Base-by-base conservation (phyloP, 2,329 filamentous ascomycete genomes). In the Exserohilum turcica region DNA sequence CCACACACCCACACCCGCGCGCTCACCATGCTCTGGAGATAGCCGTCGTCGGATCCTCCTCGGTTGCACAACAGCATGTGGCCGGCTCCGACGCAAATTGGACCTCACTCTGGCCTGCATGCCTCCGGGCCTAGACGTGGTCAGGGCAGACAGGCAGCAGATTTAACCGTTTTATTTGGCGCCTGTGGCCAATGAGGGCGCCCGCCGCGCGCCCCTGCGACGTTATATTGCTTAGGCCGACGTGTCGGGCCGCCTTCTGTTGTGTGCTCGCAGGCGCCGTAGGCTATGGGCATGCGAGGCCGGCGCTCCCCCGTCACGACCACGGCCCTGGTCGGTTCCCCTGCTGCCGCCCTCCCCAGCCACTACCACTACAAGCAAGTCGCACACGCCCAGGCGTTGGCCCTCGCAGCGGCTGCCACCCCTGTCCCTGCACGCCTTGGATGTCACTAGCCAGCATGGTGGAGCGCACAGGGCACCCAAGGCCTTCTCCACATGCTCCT, bases 401-500 rank as follows among this genome's bases (percentile, higher is more conserved):
- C 57, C 47, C 56, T 59, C 59, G n/a, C n/a, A 63, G 54, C 57
- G 56, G 56, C 49, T 54, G 43, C 52, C 43, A 64, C 50, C 65
- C 64, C 57, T 61, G 61, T 66, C 69, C 70, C 57, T 69, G 69
- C 54, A 46, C 52, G 29, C 56, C 51, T 61, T 62, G 52, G 47
- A 59, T 59, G 61, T 57, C 57, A 63, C 63, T 65, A 60, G 57
- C 63, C 64, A 60, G 57, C 56, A 55, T 59, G 59, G 63, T 63
- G 65, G 60, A 59, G 66, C 62, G 63, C 65, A 63, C 63, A 64
- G 66, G 61, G 65, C 68, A 69, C 67, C 66, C 65, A 61, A n/a
- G n/a, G 63, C 63, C 59, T 63, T 70, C 69, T 71, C 69, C 71
- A 74, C 70, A 72, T 65, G 63, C 67, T 66, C 65, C 65, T 68